These are phyloP conservation scores for Kingdonia uniflora DNA, from an alignment of 164 flowering plant genomes.

Conservation along the genomic window DNA sequence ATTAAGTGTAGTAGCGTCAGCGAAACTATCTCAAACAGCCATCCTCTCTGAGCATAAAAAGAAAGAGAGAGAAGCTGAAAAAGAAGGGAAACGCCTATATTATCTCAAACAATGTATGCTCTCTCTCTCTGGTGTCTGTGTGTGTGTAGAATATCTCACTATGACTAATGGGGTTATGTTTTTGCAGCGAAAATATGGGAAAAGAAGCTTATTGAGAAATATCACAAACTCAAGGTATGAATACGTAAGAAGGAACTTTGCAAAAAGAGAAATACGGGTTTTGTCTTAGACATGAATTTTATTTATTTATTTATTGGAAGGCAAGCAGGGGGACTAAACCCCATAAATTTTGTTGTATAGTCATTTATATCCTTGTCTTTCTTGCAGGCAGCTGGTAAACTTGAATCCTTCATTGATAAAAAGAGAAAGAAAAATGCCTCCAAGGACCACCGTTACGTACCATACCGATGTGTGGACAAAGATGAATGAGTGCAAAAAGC, in stretches of 20 bases:
- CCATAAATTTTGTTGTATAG: no score
- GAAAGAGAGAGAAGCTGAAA: conserved; percentile 84
- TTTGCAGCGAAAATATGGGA: conserved; percentile 77
- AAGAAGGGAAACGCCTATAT: conserved; percentile 74
- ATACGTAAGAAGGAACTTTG: no score
- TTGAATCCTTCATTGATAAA: conserved; percentile 69
- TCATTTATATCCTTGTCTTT: conserved; percentile 7
- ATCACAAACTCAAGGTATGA: conserved; percentile 69
- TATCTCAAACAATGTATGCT: conserved; percentile 72
- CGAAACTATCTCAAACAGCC: conserved; percentile 32
- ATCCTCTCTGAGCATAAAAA: conserved; percentile 79
- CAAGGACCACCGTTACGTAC: conserved; percentile 72
- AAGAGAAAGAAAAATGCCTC: conserved; percentile 77
- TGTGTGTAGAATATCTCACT: not conserved
- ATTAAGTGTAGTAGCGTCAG: conserved; percentile 33
- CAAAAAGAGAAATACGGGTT: no score
- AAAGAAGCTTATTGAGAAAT: conserved; percentile 51
- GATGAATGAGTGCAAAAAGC: no score
- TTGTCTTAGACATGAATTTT: not conserved
- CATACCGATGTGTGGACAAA: conserved; percentile 45
- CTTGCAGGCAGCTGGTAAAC: conserved; percentile 67
- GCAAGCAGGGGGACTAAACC: no score
- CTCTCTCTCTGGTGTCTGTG: not conserved
- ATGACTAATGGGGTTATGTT: conserved; percentile 6
- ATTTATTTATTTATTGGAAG: no score